phyloP scores from a whole-genome alignment of 768 basidiomycete genomes.

The Amanita pallidorosea region DNA sequence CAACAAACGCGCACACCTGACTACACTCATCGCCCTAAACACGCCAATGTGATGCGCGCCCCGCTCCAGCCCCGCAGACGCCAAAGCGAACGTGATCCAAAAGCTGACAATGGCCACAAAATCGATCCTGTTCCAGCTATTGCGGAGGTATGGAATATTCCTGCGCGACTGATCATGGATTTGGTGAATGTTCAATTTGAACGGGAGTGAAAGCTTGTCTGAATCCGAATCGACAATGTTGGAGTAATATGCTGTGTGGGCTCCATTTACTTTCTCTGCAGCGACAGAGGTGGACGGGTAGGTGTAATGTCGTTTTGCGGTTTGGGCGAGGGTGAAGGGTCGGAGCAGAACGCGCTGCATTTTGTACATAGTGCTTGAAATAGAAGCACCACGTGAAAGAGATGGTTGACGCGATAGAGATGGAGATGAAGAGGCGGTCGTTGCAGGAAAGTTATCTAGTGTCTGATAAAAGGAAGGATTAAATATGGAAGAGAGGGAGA shows the following conservation, averaged over 20 bases:
- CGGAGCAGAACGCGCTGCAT: conserved; percentile 37
- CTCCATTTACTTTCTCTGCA: conserved; percentile 6
- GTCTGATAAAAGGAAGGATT: conserved; percentile 19
- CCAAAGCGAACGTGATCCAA: conserved; percentile 76
- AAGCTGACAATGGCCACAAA: conserved; percentile 77
- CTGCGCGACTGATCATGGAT: conserved; percentile 46
- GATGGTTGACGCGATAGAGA: conserved; percentile 22
- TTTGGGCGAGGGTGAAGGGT: conserved; percentile 39
- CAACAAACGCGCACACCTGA: conserved; percentile 73
- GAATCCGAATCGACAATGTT: conserved; percentile 34
- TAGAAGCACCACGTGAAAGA: conserved; percentile 32
- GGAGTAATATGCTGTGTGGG: conserved; percentile 36
- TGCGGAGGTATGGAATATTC: conserved; percentile 81
- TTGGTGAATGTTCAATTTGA: conserved; percentile 46
- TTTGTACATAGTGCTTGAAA: conserved; percentile 33
- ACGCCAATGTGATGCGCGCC: conserved; percentile 67
- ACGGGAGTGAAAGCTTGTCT: conserved; percentile 46
- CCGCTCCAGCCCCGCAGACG: conserved; percentile 57
- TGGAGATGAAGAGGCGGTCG: conserved; percentile 17
- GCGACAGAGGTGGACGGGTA: conserved; percentile 5
- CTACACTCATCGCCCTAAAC: conserved; percentile 81
- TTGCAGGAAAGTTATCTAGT: conserved; percentile 17
- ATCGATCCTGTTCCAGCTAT: conserved; percentile 90
- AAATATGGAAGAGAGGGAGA: conserved; percentile 41
- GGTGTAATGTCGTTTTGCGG: conserved; percentile 18